Percentiles rank a stretch among this genome's conserved stretches.
These are phyloP conservation scores for Camillea tinctor DNA, from an alignment of 2,329 filamentous ascomycete genomes.

Conservation along the genomic window DNA sequence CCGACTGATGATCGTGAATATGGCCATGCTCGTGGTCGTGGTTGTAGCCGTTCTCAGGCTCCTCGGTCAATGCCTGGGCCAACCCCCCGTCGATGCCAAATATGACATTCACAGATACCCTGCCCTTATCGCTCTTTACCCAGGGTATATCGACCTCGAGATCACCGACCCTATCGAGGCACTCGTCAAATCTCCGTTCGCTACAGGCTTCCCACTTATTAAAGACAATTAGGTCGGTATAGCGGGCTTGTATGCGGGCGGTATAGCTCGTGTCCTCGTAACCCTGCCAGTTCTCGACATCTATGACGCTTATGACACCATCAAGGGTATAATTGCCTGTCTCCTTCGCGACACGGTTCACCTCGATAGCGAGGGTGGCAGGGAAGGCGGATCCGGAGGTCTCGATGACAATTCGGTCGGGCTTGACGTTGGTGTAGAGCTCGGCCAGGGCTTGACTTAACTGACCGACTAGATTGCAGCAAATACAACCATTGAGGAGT, in stretches of 20 bases:
- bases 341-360: constrained; percentile 75
- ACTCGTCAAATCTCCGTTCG: constrained; percentile 74
- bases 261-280: constrained; percentile 92
- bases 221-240: constrained; percentile 86
- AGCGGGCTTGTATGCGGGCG: constrained; percentile 81
- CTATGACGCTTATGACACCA: constrained; percentile 84
- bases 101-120: constrained; percentile 74
- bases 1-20: constrained; percentile 67
- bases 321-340: constrained; percentile 73
- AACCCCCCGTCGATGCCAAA: constrained; percentile 87
- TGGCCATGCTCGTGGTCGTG: constrained; percentile 38
- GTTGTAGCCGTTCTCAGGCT: constrained; percentile 32
- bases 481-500: constrained; percentile 95
- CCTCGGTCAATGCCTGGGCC: constrained; percentile 53
- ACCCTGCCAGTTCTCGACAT: constrained; percentile 92
- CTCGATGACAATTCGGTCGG: constrained; percentile 90
- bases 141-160: constrained; percentile 77
- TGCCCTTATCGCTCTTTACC: constrained; percentile 81
- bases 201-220: constrained; percentile 86
- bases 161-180: constrained; percentile 75
- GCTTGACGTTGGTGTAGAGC: constrained; percentile 57
- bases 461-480: constrained; percentile 96
- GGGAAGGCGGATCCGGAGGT: constrained; percentile 87
- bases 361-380: constrained; percentile 85
- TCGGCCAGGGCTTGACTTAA: constrained; percentile 77